Base-by-base conservation (phyloP, 2,329 filamentous ascomycete species). In the Aureobasidium subglaciale region DNA sequence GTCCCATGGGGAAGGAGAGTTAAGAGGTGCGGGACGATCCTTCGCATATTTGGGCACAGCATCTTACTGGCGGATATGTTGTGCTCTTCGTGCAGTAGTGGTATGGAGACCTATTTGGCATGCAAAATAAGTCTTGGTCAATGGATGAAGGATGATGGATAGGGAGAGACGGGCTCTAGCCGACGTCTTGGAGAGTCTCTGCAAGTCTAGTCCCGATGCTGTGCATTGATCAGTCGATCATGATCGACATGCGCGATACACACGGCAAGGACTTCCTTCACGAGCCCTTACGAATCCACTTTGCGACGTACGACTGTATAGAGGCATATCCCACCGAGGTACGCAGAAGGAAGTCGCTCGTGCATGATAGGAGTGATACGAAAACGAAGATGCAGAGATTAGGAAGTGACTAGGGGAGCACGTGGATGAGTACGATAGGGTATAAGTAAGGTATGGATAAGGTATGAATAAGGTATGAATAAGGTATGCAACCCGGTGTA, bases 151-250 rank as follows among this genome's bases (percentile, higher is more conserved):
- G 32, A 35, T 35, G 32, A 6, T 35, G n/a, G 32, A 15, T n/a
- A n/a, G 32, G n/a, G n/a, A 35, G 32, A 35, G 32, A 35, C 32
- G 32, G 32, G n/a, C 32, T 35, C 15, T 10, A 29, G 13, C 24
- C 38, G 38, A 42, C 18, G 11, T 42, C 22, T 27, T 29, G 6
- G 24, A 24, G 25, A 18, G 22, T 24, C 15, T 10, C 8, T 27
- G 38, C 22, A 6, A 35, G 29, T 32, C 42, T 35, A 34, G 16
- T 11, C 29, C 18, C 43, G 30, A 48, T 35, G 13, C 30, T 10
- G 30, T 48, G 43, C 43, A 48, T 48, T 24, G 30, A 48, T 48
- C 24, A 24, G 43, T 35, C 43, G 43, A 48, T 48, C 43, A n/a
- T 11, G 43, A 35, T 48, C 43, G 43, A 34, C 43, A 20, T 10